Conservation (phyloP, 1,139 yeast genomes). For the Sugiyamaella xylanicola region DNA sequence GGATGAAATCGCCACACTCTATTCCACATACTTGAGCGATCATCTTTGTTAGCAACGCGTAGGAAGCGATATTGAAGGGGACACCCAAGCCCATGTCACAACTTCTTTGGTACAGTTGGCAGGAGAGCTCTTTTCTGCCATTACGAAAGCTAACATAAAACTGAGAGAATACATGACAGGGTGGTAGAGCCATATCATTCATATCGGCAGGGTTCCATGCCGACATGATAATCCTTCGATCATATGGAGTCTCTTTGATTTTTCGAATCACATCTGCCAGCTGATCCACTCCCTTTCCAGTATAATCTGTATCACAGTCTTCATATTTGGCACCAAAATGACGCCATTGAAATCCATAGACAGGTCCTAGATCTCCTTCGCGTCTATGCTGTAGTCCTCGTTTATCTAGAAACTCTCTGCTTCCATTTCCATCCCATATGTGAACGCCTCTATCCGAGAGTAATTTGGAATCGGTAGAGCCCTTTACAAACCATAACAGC, state of each 20-base stretch:
- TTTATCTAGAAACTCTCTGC: slow-evolving; percentile 82
- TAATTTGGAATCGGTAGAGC: slow-evolving; percentile 83
- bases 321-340: slow-evolving; percentile 93
- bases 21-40: slow-evolving; percentile 91
- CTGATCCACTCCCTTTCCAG: slow-evolving; percentile 90
- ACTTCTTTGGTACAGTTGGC: slow-evolving; percentile 92
- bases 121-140: slow-evolving; percentile 70
- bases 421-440: slow-evolving; percentile 99
- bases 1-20: slow-evolving; percentile 94
- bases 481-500: slow-evolving; percentile 87
- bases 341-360: slow-evolving; percentile 98
- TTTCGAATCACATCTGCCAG: slow-evolving; percentile 75
- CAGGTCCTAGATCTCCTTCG: slow-evolving; percentile 97
- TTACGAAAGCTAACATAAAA: slow-evolving; percentile 84
- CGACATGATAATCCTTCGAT: slow-evolving; percentile 87
- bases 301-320: slow-evolving; percentile 84
- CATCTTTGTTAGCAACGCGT: slow-evolving; percentile 89
- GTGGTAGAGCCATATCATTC: slow-evolving; percentile 93
- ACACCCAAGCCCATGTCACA: slow-evolving; percentile 99
- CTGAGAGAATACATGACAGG: slow-evolving; percentile 96
- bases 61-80: slow-evolving; percentile 96
- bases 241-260: slow-evolving; percentile 85
- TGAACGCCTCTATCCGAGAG: slow-evolving; percentile 81
- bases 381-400: slow-evolving; percentile 78
- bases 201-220: slow-evolving; percentile 99